Conservation (phyloP, 768 basidiomycete species). For the button mushroom (Agaricus bisporus) region DNA sequence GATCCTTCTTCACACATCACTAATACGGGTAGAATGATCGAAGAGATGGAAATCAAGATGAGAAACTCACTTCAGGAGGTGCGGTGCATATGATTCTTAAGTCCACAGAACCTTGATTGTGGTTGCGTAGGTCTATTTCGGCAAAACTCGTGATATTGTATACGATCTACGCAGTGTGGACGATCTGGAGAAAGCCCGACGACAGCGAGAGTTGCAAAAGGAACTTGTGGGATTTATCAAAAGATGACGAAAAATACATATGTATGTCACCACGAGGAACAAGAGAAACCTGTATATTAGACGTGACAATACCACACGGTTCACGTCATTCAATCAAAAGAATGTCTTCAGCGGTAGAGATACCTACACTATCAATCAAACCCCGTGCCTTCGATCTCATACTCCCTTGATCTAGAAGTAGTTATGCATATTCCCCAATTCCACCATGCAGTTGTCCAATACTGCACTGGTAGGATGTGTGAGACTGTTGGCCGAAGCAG, state of each 20-base stretch:
- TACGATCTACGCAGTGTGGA: constrained; percentile 86
- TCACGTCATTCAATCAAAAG: not conserved
- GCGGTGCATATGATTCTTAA: constrained; percentile 11
- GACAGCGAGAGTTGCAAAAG: constrained; percentile 82
- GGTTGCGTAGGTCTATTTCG: constrained; percentile 72
- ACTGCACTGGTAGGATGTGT: too few species aligned
- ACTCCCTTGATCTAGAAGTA: too few species aligned
- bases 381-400: too few species aligned
- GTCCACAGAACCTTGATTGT: not conserved
- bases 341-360: not conserved
- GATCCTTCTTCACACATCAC: constrained; percentile 81
- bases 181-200: constrained; percentile 75
- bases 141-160: constrained; percentile 93
- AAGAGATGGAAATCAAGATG: constrained; percentile 99
- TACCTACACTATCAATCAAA: too few species aligned
- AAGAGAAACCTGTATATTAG: constrained; percentile 1
- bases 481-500: too few species aligned
- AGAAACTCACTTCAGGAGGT: constrained; percentile 89
- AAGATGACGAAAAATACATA: constrained; percentile 31
- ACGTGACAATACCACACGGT: not conserved
- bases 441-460: too few species aligned
- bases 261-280: not conserved
- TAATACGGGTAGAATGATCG: constrained; percentile 93
- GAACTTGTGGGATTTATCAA: constrained; percentile 87
- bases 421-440: too few species aligned